Evolutionary conservation across 257 asterid genomes (phyloP), one percentile per base, ranked within the genome.

Genomic region (Anisodus tanguticus): DNA sequence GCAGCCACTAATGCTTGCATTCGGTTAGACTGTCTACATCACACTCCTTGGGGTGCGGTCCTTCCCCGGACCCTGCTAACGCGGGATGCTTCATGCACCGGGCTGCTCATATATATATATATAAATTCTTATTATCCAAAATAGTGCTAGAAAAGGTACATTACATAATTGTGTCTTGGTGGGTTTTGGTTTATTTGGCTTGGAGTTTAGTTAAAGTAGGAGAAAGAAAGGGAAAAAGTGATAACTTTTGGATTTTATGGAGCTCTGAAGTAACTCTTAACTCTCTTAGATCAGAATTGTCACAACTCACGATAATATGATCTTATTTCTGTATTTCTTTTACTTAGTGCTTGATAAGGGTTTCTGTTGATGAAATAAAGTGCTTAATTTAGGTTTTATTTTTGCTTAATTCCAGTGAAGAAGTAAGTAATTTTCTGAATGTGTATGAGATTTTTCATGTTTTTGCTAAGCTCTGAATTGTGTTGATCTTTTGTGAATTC

Each of bases 401-500:
- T 72, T 74, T 49, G 19, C 8, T 74, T 22, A 54, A 22, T 13
- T 49, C 58, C 15, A 77, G 49, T 6, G 60, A 26, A 72, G 80
- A 72, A 47, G 9, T n/a, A 71, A 47, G 19, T 19, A 76, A 7
- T 12, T 76, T 22, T 77, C 82, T 77, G 81, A 74, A 74, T 74
- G 62, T 22, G 60, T 72, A 6, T 72, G 9, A 22, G 81, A 31
- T 31, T 6, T 74, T 74, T 49, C 45, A 49, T 12, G 62, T 49
- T 31, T 31, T 31, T 31, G 35, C 35, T 31, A 31, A 31, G 35
- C 35, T 31, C 35, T 31, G 35, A 31, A 31, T 77, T 77, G 22
- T 74, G 80, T 45, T 49, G 19, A 74, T 72, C 43, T 72, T 47
- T 47, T 72, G 80, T 74, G 63, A 76, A 53, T 53, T 76, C 35